Evolutionary conservation across 345 rosid genomes (phyloP).

Genomic region (Bretschneidera sinensis): DNA sequence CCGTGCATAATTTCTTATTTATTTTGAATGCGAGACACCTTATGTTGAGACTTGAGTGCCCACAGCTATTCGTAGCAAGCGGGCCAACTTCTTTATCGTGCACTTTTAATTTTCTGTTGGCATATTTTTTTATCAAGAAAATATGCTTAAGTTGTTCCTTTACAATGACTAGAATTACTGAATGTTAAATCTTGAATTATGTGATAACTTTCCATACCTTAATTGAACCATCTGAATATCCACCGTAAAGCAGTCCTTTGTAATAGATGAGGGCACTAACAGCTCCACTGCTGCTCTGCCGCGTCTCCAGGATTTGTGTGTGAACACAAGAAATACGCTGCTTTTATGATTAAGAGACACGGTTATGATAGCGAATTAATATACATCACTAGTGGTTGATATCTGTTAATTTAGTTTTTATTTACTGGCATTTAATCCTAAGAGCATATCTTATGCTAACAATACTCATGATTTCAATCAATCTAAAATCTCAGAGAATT

Average conservation of each 20-base stretch:
- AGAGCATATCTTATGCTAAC: not conserved
- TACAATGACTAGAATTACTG: not conserved
- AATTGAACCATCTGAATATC: constrained; percentile 79
- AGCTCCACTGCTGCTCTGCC: constrained; percentile 56
- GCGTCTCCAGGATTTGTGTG: constrained; percentile 76
- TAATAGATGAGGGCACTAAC: constrained; percentile 82
- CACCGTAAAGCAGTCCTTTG: constrained; percentile 83
- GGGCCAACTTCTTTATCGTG: not conserved
- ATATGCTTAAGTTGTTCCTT: not conserved
- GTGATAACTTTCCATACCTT: constrained; percentile 37
- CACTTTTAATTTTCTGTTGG: not conserved
- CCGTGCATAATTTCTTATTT: not conserved
- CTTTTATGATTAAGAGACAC: constrained; percentile 19
- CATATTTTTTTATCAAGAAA: not conserved
- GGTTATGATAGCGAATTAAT: constrained; percentile 4
- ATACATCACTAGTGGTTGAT: not conserved
- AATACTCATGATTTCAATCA: not conserved
- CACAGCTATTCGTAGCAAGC: not conserved
- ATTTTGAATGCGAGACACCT: too few species aligned
- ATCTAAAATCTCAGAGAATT: too few species aligned
- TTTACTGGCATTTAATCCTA: not conserved
- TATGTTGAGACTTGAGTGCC: too few species aligned
- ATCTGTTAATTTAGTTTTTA: too few species aligned
- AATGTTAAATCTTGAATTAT: not conserved
- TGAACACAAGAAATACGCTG: constrained; percentile 95